Base-by-base conservation (phyloP, 129 eudicot genomes). In the Cynara cardunculus region DNA sequence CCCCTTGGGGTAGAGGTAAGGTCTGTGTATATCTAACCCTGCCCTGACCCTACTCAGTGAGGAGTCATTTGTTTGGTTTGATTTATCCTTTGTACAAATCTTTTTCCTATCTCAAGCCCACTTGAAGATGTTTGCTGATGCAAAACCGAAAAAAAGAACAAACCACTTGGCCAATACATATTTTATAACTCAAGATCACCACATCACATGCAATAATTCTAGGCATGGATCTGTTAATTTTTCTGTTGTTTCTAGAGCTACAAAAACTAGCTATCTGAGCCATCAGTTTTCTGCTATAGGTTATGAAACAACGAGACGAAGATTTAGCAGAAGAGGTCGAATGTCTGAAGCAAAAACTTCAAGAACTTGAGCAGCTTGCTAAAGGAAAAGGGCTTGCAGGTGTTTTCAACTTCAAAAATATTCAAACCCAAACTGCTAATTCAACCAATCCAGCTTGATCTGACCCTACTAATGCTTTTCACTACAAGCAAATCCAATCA, bases 311-410 rank as follows among this genome's bases (percentile, higher is more conserved):
- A 82, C 82, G 94, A 41, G 94, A 92, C 37, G 94, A 92, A 46
- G 94, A 86, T 66, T 87, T 92, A 68, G 89, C 88, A 25, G 86
- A 87, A 80, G 97, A 96, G 76, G 79, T 91, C 59, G 97, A 90
- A 87, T 81, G 75, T 61, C 87, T 92, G 0, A 89, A 84, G 82
- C 86, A 71, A 77, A 90, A 86, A 76, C 73, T 92, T 59, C 84
- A 87, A 34, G 94, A 95, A 71, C 78, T 95, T 35, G 97, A 92
- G 83, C 93, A 89, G 79, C 87, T 83, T 12, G 89, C 97, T 25
- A 80, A 73, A 77, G 89, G 86, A 78, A 87, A 84, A 56, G 93
- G 99, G 70, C 91, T 92, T 46, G 77, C 90, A 32, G 99, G 93
- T 75, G 89, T 90, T 35, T 89, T 96, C 81, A 83, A 77, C 74